phyloP scores from a whole-genome alignment of 805 yeast genomes.

The Barnettozyma sucrosica region DNA sequence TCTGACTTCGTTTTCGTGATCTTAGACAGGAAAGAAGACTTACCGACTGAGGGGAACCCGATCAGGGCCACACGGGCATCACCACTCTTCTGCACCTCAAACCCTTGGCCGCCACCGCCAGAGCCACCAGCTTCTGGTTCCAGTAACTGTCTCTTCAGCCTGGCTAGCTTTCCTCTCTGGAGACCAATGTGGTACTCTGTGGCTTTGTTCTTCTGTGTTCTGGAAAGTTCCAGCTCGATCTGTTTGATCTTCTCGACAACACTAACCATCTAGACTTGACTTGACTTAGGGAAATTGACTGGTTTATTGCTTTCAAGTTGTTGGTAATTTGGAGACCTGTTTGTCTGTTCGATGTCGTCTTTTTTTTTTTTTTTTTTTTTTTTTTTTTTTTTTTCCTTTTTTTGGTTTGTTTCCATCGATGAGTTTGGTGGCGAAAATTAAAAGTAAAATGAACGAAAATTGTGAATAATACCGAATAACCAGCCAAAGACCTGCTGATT shows the following conservation, averaged over 20 bases:
- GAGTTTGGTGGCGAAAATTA: neutral
- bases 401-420: neutral
- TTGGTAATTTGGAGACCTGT: too few species aligned
- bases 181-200: conserved; percentile 96
- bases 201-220: conserved; percentile 96
- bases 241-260: conserved; percentile 67
- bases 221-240: conserved; percentile 80
- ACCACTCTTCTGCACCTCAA: conserved; percentile 92
- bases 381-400: neutral
- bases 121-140: conserved; percentile 77
- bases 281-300: too few species aligned
- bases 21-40: conserved; percentile 81
- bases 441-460: neutral
- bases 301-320: too few species aligned
- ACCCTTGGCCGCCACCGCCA: conserved; percentile 71
- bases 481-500: neutral
- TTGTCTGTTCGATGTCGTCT: neutral
- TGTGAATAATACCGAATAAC: too few species aligned
- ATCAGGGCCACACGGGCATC: conserved; percentile 94
- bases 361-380: neutral
- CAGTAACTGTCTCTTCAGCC: conserved; percentile 82
- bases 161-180: conserved; percentile 88
- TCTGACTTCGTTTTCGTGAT: conserved; percentile 93
- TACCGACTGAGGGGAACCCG: conserved; percentile 98
- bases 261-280: conserved; percentile 9